These are phyloP conservation scores for Scheffersomyces lignosus DNA, from an alignment of 805 yeast species.

Conservation along the genomic window DNA sequence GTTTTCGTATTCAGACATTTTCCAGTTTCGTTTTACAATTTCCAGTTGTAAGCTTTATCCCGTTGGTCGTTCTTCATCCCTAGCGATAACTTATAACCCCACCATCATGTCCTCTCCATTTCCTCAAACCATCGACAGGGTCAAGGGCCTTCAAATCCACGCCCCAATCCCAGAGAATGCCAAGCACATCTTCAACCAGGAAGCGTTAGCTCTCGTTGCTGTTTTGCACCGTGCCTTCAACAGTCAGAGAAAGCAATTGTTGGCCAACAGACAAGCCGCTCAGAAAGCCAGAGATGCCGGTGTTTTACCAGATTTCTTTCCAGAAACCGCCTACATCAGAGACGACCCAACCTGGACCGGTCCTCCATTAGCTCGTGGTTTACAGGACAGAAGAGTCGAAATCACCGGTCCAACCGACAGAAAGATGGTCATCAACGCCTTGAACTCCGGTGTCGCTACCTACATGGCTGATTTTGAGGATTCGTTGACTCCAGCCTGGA, in stretches of 20 bases:
- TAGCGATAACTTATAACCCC: too few relatives aligned
- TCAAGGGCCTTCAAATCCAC: conserved; percentile 54
- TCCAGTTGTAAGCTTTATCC: too few relatives aligned
- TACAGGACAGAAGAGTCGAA: conserved; percentile 74
- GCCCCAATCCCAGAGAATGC: conserved; percentile 51
- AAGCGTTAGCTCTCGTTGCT: conserved; percentile 68
- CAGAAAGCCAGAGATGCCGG: conserved; percentile 67
- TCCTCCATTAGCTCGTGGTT: conserved; percentile 68
- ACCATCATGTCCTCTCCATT: conserved; percentile 42
- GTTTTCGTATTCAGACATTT: too few relatives aligned
- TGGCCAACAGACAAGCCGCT: conserved; percentile 59
- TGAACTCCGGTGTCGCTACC: conserved; percentile 75
- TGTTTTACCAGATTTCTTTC: conserved; percentile 58
- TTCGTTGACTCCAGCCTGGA: conserved; percentile 83
- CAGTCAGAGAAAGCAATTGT: conserved; percentile 54
- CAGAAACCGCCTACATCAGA: conserved; percentile 69
- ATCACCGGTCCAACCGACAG: conserved; percentile 87
- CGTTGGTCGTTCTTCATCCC: too few relatives aligned
- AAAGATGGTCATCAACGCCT: conserved; percentile 79
- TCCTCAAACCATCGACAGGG: conserved; percentile 42
- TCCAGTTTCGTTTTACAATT: too few relatives aligned
- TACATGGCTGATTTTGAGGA: conserved; percentile 89
- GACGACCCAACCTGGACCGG: conserved; percentile 77
- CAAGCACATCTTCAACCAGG: conserved; percentile 57
- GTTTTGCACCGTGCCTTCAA: conserved; percentile 74